Evolutionary conservation across 495 filamentous ascomycete species (phyloP), one percentile per base, ranked within the genome.

Genomic region (Chaetomidium leptoderma): DNA sequence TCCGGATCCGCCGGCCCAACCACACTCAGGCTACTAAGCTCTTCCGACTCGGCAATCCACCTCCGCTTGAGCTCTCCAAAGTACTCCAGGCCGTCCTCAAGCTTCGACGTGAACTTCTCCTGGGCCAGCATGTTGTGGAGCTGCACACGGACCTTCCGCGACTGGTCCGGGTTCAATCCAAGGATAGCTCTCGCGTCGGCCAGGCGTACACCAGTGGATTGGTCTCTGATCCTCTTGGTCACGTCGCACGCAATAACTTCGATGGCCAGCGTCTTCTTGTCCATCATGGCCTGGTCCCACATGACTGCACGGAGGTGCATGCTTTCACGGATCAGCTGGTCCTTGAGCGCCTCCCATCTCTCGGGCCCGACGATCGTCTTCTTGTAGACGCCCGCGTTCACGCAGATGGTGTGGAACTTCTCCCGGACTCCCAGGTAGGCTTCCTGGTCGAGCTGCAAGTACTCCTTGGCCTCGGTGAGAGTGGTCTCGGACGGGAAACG

Each of bases 231-330:
- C 24, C 85, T 75, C 70, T 93, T 93, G 9, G 87, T 90, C 46
- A 92, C 87, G 68, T 92, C 87, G n/a, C 78, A 84, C 63, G 86
- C 89, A 24, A 93, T 83, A 26, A 89, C 79, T 70, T 93, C 89
- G 8, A 93, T 74, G 1, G 89, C 85, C 49, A 88, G 78, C 19
- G 76, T 62, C 61, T 69, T 69, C 50, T 63, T 51, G 9, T 67
- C 69, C 43, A 83, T 79, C 36, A 84, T 76, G 13, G 68, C 63
- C 10, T 56, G 63, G 19, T 68, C 74, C 66, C 74, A 78, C 62
- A 92, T 87, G n/a, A 87, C 76, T 3, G 73, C 74, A 42, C 85
- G 81, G 4, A 93, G 78, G 63, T 88, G 85, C 33, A 78, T 73
- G 39, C 79, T 84, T 64, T 86, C 80, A 33, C 81, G 77, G 7